Percentiles rank a stretch among this genome's conserved stretches.
Conservation (phyloP, 306 rosid genomes). For the Casuarina equisetifolia region DNA sequence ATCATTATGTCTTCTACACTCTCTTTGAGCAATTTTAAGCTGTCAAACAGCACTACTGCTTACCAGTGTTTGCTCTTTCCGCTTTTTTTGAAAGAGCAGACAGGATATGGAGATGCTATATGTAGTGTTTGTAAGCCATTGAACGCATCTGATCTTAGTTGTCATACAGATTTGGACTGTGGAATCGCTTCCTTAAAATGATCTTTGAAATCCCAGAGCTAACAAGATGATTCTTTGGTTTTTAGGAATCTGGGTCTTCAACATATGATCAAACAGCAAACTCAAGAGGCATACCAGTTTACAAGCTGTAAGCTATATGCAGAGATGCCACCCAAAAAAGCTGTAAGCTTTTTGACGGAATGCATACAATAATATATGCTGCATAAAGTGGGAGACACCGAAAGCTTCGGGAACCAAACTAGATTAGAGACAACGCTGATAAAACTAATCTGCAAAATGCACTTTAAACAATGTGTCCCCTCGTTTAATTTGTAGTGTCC, state of each 20-base stretch:
- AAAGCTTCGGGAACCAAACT: constrained; percentile 37
- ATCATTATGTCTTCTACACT: constrained; percentile 15
- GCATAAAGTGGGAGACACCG: constrained; percentile 26
- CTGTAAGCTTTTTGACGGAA: not conserved
- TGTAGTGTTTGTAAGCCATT: not conserved
- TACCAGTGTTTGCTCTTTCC: constrained; percentile 26
- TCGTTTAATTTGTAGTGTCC: constrained; percentile 37
- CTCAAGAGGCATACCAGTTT: no score
- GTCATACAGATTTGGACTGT: not conserved
- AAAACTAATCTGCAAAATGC: constrained; percentile 40
- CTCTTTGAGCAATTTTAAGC: constrained; percentile 34
- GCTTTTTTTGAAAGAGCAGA: constrained; percentile 1
- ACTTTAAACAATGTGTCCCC: constrained; percentile 46
- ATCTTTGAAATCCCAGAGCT: not conserved
- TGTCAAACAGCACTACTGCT: constrained; percentile 36
- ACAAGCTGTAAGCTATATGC: no score
- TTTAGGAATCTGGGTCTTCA: not conserved
- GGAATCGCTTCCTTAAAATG: not conserved
- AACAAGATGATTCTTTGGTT: not conserved
- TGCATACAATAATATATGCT: not conserved
- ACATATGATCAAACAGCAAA: not conserved
- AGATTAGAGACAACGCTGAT: constrained; percentile 30
- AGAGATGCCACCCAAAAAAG: no score
- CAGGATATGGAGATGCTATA: not conserved
- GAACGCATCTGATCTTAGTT: not conserved